Evolutionary conservation across 2,329 filamentous ascomycete genomes (phyloP), one percentile per base, ranked within the genome.

Genomic region (Aspergillus caelatus): DNA sequence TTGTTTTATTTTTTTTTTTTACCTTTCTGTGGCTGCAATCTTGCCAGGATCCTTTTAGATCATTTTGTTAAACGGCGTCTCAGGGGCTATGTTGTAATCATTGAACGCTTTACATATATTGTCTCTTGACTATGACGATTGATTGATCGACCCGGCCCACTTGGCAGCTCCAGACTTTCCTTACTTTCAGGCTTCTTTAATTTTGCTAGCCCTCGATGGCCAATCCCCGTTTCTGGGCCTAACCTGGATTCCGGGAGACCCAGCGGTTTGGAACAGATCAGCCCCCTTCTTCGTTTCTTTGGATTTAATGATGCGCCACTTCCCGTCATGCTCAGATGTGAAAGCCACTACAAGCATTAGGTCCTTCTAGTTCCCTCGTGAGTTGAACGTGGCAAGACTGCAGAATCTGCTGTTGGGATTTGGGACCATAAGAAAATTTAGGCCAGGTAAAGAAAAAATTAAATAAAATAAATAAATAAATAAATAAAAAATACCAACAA

Each of bases 341-440:
- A 58, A 55, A 57, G 58, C 45, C 45, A 57, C 57, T 60, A n/a
- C 54, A 55, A 30, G 57, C 57, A 52, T 53, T 41, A 61, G 48
- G 46, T 54, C 57, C 58, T 57, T 65, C 41, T 43, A 61, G 58
- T 48, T 55, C 50, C 62, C 67, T 68, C 72, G 68, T 74, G 70
- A 72, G 72, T 67, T 71, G 68, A 74, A 70, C 72, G 72, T 74
- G 73, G 70, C 71, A 68, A 72, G 69, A 61, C 57, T 62, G 65
- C 64, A 69, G 62, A 60, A 63, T 58, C 57, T 26, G 57, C 52
- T 62, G 45, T 19, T 53, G 53, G 43, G n/a, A 36, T 10, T 28
- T 16, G 34, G 50, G 48, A 50, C 57, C 45, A 63, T 52, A 62
- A 53, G 28, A 50, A 48, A 60, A 30, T 19, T 34, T n/a, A 50